These are phyloP conservation scores for Pneumocystis sp. DNA, from an alignment of 1,139 yeast species.

Conservation along the genomic window DNA sequence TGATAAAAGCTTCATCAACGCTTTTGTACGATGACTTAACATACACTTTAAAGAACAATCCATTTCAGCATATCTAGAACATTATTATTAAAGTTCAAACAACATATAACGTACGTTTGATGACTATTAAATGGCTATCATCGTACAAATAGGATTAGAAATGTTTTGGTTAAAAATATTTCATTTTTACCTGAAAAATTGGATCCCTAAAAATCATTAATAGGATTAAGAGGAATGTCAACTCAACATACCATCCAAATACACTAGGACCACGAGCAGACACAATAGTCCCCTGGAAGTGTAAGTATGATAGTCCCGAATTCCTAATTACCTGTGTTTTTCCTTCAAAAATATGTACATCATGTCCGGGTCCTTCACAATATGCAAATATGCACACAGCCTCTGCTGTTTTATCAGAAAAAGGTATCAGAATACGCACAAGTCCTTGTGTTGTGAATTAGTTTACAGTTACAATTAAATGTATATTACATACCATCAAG, in stretches of 20 bases:
- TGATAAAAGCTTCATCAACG: conserved; percentile 54
- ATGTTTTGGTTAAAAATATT: not conserved
- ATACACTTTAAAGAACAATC: conserved; percentile 55
- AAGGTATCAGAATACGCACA: conserved; percentile 61
- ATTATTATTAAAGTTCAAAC: not conserved
- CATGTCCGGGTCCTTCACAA: conserved; percentile 65
- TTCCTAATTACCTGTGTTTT: conserved; percentile 25
- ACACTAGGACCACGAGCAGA: conserved; percentile 56
- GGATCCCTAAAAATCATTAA: conserved; percentile 5
- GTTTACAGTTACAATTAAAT: not conserved
- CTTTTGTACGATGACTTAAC: conserved; percentile 76
- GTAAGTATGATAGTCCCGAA: not conserved
- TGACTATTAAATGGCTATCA: not conserved
- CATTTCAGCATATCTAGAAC: conserved; percentile 64
- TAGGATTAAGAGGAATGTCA: conserved; percentile 7
- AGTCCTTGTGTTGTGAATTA: conserved; percentile 21
- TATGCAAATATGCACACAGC: conserved; percentile 91
- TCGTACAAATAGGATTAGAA: conserved; percentile 4
- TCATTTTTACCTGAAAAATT: conserved; percentile 5
- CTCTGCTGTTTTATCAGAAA: conserved; percentile 68
- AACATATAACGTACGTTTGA: not conserved
- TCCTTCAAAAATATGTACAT: conserved; percentile 70
- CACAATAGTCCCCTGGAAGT: conserved; percentile 50
- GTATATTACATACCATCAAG: conserved; percentile 34
- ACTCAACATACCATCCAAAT: conserved; percentile 69